Evolutionary conservation across 257 asterid species (phyloP).

Genomic region (Jacaranda mimosifolia): DNA sequence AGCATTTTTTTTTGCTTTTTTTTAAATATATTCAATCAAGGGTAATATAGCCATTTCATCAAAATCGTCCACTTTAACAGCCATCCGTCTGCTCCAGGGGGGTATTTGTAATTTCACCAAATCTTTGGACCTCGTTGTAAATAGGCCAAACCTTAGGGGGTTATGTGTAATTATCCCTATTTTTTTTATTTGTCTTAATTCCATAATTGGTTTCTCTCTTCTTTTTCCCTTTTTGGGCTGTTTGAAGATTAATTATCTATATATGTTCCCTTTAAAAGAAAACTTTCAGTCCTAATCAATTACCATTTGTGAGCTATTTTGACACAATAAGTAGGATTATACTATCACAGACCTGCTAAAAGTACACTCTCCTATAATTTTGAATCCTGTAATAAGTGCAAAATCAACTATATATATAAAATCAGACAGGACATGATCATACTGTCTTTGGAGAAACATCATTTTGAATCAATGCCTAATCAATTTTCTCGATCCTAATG

Average conservation of each 20-base stretch:
- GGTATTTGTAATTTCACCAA: too few relatives aligned
- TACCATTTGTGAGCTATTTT: not conserved
- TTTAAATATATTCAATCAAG: too few relatives aligned
- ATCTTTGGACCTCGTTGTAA: too few relatives aligned
- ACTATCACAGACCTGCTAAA: not conserved
- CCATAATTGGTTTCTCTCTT: not conserved
- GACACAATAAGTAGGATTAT: not conserved
- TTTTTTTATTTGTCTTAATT: not conserved
- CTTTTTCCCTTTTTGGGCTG: not conserved
- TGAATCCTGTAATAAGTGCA: not conserved
- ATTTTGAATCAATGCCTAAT: not conserved
- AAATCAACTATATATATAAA: not conserved
- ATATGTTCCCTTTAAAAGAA: not conserved
- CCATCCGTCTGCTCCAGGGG: too few relatives aligned
- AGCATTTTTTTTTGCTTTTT: too few relatives aligned
- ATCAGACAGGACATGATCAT: slow-evolving; percentile 20
- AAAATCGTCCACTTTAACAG: too few relatives aligned
- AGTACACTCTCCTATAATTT: not conserved
- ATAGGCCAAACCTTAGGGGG: too few relatives aligned
- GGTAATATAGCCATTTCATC: too few relatives aligned
- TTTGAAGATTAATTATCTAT: not conserved
- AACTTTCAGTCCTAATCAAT: too few relatives aligned
- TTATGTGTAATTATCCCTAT: too few relatives aligned
- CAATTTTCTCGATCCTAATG: not conserved
- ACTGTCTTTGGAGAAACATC: not conserved